Conservation (phyloP, 2,329 filamentous ascomycete genomes). For the Ophiostoma australiae region DNA sequence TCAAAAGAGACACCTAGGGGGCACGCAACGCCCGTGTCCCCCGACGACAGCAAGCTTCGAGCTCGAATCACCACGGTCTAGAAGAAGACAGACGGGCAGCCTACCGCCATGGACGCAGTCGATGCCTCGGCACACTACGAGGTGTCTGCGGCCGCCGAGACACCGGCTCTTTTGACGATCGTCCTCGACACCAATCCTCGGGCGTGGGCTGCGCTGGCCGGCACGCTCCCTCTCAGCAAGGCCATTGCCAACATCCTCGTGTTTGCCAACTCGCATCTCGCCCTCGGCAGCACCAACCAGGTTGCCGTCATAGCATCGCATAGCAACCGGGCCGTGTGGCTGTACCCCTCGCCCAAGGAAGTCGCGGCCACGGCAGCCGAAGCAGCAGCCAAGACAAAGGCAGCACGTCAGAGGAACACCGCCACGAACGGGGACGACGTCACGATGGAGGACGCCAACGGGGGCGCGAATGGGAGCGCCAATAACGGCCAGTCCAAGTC, state of each 20-base stretch:
- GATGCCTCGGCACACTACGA: constrained; percentile 60
- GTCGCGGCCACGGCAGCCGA: constrained; percentile 72
- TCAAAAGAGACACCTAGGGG: neutral
- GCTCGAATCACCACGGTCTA: neutral
- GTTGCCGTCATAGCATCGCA: constrained; percentile 90
- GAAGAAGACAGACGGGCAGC: neutral
- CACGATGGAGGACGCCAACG: constrained; percentile 43
- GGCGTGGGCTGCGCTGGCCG: constrained; percentile 73
- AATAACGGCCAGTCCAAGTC: constrained; percentile 27
- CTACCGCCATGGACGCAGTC: constrained; percentile 44
- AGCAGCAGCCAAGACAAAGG: constrained; percentile 27
- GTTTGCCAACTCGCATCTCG: constrained; percentile 94
- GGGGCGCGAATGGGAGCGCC: constrained; percentile 8
- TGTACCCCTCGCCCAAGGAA: constrained; percentile 62
- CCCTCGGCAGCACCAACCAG: constrained; percentile 88
- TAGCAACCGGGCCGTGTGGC: constrained; percentile 77
- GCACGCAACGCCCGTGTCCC: constrained; percentile 16
- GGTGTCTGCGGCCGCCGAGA: constrained; percentile 49
- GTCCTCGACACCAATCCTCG: constrained; percentile 95
- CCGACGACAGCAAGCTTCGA: neutral
- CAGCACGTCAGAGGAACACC: neutral
- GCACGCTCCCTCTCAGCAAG: constrained; percentile 71
- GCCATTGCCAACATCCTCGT: constrained; percentile 85
- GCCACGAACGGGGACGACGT: constrained; percentile 33
- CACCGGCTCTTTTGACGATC: constrained; percentile 80